Conservation (phyloP, 495 filamentous ascomycete genomes). For the Aspergillus olivimuriae region DNA sequence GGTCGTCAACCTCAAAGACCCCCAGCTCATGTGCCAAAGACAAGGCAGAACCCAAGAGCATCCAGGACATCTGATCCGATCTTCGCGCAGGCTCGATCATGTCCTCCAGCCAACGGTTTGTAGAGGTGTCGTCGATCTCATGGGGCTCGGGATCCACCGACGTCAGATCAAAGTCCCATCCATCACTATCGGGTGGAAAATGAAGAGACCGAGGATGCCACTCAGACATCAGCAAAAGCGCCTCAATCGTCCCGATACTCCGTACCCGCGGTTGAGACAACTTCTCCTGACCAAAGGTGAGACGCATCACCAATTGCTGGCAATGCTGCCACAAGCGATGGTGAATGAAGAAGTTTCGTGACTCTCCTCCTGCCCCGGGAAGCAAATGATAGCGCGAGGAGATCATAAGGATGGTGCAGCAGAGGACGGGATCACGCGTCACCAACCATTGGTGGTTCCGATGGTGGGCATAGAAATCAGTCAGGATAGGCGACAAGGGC, state of each 20-base stretch:
- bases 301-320: conserved; percentile 43
- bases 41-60: conserved; percentile 44
- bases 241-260: conserved; percentile 47
- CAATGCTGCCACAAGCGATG: conserved; percentile 49
- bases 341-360: conserved; percentile 49
- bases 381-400: conserved; percentile 48
- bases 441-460: conserved; percentile 38
- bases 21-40: conserved; percentile 48
- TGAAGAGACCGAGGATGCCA: conserved; percentile 51
- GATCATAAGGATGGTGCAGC: conserved; percentile 47
- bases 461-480: conserved; percentile 44
- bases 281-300: conserved; percentile 47
- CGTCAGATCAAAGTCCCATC: conserved; percentile 42
- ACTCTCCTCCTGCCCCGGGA: conserved; percentile 45
- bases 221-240: conserved; percentile 47
- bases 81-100: conserved; percentile 46
- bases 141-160: conserved; percentile 15
- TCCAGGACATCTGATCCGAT: conserved; percentile 55
- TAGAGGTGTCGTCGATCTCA: conserved; percentile 18
- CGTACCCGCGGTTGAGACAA: conserved; percentile 37
- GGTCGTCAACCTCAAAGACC: conserved; percentile 41
- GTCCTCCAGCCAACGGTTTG: conserved; percentile 37
- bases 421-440: conserved; percentile 43
- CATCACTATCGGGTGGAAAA: conserved; percentile 46
- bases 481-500: conserved; percentile 46